phyloP scores from a whole-genome alignment of 78 protist species.

The Dictyostelium intermedium region DNA sequence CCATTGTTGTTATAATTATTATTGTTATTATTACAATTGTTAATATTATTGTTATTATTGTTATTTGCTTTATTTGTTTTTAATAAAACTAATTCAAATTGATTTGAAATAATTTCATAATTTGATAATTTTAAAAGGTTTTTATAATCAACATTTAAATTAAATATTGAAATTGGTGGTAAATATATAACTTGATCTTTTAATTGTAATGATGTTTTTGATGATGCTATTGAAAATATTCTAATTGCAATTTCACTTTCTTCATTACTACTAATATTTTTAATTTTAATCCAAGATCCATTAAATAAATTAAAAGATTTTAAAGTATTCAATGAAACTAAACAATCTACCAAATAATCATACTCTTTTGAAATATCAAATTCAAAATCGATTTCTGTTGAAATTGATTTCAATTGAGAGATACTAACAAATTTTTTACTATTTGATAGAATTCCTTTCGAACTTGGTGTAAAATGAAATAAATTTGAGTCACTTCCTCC shows the following conservation, averaged over 20 bases:
- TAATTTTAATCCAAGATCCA: conserved; percentile 20
- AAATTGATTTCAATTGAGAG: background rate
- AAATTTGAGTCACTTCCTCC: background rate
- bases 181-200: conserved; percentile 31
- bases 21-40: background rate
- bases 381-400: background rate
- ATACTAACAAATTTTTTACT: background rate
- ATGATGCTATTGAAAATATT: conserved; percentile 26
- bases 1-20: too few species aligned
- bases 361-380: conserved; percentile 2
- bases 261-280: background rate
- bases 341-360: conserved; percentile 14
- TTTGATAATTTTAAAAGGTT: background rate
- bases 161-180: conserved; percentile 41
- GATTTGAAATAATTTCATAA: background rate
- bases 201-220: background rate
- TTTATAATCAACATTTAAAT: conserved; percentile 5
- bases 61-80: background rate
- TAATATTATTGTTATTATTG: background rate
- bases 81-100: background rate
- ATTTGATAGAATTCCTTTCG: conserved; percentile 1
- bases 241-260: background rate
- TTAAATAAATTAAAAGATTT: conserved; percentile 21
- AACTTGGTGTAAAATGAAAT: conserved; percentile 51
- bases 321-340: conserved; percentile 27